Evolutionary conservation across 1,284 basidiomycete genomes (phyloP), one percentile per base, ranked within the genome.

Genomic region (Takashimella koratensis): DNA sequence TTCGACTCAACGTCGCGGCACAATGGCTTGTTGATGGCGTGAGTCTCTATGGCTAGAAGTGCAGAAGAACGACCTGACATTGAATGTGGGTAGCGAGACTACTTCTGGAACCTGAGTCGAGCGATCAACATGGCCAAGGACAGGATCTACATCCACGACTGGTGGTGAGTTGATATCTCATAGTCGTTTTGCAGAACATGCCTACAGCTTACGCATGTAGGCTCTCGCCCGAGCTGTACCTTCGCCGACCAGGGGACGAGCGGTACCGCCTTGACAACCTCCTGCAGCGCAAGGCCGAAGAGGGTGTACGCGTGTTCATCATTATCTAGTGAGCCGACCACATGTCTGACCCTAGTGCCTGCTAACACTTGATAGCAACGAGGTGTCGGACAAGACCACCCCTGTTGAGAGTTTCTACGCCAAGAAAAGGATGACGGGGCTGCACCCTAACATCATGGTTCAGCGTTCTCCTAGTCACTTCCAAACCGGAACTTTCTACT

Each of bases 11-110:
- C 66, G 94, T 94, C 2, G 87, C 90, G 36, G 90, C 93, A 0
- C 95, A 98, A 67, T 98, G 96, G 96, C 84, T 98, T 3, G 93
- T 98, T n/a, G 96, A 99, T 76, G 96, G 95, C 5, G 89, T 91
- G 60, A 66, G 85, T 78, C 13, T 41, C 10, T 53, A 12, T 22
- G 4, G 22, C 13, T 42, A n/a, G 19, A 39, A 6, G 23, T 40
- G 20, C 26, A n/a, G n/a, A n/a, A n/a, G n/a, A n/a, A n/a, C n/a
- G n/a, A n/a, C n/a, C n/a, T n/a, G n/a, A n/a, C n/a, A n/a, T n/a
- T n/a, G n/a, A n/a, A n/a, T 60, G 39, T 59, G 43, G 36, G 24
- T 60, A 91, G 87, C 85, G 93, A 16, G 93, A 97, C 71, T 97
- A 97, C 70, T 94, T 91, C 76, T 97, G 93, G 94, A 95, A 95